Conservation (phyloP, 1,284 basidiomycete species). For the Anthracocystis walkeri region DNA sequence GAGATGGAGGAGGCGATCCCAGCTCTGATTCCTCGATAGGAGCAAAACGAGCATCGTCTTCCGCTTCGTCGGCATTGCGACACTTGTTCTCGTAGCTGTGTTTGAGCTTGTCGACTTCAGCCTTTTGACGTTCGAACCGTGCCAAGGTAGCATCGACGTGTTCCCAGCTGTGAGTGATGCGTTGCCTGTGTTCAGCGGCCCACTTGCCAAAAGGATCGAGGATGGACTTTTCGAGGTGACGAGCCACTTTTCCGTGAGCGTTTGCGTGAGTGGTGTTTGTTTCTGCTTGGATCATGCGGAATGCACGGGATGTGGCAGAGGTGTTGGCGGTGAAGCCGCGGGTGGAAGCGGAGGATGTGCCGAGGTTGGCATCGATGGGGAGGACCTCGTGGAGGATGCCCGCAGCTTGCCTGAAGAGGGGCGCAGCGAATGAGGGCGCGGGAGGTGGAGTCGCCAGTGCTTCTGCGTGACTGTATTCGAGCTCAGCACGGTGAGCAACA, state of each 20-base stretch:
- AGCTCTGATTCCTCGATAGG: slow-evolving; percentile 42
- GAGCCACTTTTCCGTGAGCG: slow-evolving; percentile 55
- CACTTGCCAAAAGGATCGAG: slow-evolving; percentile 63
- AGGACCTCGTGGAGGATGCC: slow-evolving; percentile 46
- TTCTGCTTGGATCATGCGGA: slow-evolving; percentile 54
- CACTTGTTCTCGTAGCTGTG: slow-evolving; percentile 65
- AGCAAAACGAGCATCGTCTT: slow-evolving; percentile 67
- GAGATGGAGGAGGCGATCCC: slow-evolving; percentile 14
- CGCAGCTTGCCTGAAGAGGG: slow-evolving; percentile 53
- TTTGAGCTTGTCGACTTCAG: slow-evolving; percentile 59
- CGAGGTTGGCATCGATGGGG: slow-evolving; percentile 16
- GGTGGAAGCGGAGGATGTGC: slow-evolving; percentile 13
- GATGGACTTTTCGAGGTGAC: slow-evolving; percentile 53
- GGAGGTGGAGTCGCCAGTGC: slow-evolving; percentile 50
- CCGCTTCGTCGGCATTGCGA: slow-evolving; percentile 65
- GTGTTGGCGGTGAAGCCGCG: slow-evolving; percentile 36
- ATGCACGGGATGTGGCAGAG: slow-evolving; percentile 47
- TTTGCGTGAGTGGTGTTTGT: slow-evolving; percentile 51
- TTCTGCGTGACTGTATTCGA: slow-evolving; percentile 60
- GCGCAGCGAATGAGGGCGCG: slow-evolving; percentile 29
- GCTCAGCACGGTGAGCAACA: slow-evolving; percentile 57
- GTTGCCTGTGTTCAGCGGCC: slow-evolving; percentile 54
- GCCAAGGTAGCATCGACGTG: slow-evolving; percentile 56
- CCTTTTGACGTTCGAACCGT: slow-evolving; percentile 56
- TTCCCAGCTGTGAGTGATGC: slow-evolving; percentile 61